phyloP scores from a whole-genome alignment of 2,329 filamentous ascomycete genomes.

The Trichoderma breve region DNA sequence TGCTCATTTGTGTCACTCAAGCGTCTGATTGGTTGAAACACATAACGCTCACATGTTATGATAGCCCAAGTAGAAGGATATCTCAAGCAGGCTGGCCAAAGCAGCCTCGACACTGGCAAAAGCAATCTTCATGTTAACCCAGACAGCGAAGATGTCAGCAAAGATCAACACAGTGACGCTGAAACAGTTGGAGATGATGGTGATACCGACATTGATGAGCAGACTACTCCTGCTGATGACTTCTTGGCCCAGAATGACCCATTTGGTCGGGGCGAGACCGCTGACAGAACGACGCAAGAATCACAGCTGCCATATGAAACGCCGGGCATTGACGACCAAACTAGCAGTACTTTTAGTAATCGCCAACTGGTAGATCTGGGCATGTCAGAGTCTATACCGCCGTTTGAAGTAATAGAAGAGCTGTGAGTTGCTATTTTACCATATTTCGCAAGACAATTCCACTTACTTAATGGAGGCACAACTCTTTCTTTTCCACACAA shows the following conservation, averaged over 20 bases:
- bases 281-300: neutral
- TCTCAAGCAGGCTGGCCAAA: slow-evolving; percentile 61
- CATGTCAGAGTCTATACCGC: slow-evolving; percentile 76
- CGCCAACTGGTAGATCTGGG: slow-evolving; percentile 69
- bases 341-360: slow-evolving; percentile 19
- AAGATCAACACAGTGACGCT: neutral
- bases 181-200: neutral
- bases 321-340: slow-evolving; percentile 18
- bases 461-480: slow-evolving; percentile 50
- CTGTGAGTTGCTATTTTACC: slow-evolving; percentile 53
- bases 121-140: neutral
- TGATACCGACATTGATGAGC: neutral
- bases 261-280: slow-evolving; percentile 18
- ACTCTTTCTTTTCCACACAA: slow-evolving; percentile 72
- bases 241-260: slow-evolving; percentile 15
- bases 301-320: slow-evolving; percentile 21
- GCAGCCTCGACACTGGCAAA: neutral
- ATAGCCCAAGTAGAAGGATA: slow-evolving; percentile 79
- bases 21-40: neutral
- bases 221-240: neutral
- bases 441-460: neutral
- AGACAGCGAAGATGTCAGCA: neutral
- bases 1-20: slow-evolving; percentile 20
- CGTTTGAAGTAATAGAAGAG: slow-evolving; percentile 76
- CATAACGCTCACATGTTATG: neutral